phyloP scores from a whole-genome alignment of 2,329 filamentous ascomycete genomes.

The Epichloe baconii region DNA sequence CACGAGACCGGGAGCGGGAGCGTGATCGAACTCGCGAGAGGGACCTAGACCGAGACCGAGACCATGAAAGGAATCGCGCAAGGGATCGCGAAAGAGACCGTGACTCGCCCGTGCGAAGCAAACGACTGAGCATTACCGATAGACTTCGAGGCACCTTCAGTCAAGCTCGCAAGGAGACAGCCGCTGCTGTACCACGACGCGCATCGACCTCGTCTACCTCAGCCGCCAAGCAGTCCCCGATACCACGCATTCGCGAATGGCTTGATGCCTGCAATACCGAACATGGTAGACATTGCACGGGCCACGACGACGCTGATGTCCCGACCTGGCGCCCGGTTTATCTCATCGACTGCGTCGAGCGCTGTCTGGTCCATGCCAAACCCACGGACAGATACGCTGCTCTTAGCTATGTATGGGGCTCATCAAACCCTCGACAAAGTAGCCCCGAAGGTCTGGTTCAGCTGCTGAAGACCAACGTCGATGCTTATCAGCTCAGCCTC shows the following conservation, averaged over 20 bases:
- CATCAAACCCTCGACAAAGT: constrained; percentile 13
- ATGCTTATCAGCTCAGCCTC: constrained; percentile 21
- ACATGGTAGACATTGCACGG: constrained; percentile 27
- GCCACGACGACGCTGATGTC: constrained; percentile 11
- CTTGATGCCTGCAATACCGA: constrained; percentile 29
- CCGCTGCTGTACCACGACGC: constrained; percentile 16
- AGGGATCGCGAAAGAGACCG: constrained; percentile 14
- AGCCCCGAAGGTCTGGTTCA: constrained; percentile 16
- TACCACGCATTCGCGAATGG: constrained; percentile 28
- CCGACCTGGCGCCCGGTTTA: constrained; percentile 26
- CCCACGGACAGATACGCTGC: constrained; percentile 28
- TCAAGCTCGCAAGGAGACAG: constrained; percentile 18
- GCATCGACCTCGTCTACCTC: constrained; percentile 16
- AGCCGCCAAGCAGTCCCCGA: constrained; percentile 20
- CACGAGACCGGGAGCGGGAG: constrained; percentile 1
- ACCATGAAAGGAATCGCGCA: constrained; percentile 4
- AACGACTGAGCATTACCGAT: constrained; percentile 28
- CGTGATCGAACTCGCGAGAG: constrained; percentile 1
- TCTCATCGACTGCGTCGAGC: constrained; percentile 28
- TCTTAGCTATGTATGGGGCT: constrained; percentile 33
- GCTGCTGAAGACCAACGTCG: constrained; percentile 23
- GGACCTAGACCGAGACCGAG: background rate
- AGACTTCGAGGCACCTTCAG: constrained; percentile 23
- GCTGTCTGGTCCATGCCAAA: constrained; percentile 25
- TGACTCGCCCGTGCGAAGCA: constrained; percentile 17